phyloP scores from a whole-genome alignment of 306 rosid genomes.

The Prunus kanzakura region DNA sequence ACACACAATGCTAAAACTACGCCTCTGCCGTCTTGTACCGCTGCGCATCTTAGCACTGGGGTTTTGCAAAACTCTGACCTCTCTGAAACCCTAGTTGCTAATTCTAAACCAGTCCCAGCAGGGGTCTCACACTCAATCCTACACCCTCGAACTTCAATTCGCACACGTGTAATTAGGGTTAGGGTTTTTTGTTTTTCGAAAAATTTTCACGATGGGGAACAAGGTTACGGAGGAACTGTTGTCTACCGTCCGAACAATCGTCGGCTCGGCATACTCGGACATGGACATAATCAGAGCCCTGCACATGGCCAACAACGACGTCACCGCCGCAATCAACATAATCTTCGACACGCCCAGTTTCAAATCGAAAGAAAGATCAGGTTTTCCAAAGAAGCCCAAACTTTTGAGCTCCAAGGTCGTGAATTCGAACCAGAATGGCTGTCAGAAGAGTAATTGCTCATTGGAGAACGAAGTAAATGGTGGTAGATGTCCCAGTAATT shows the following conservation, averaged over 20 bases:
- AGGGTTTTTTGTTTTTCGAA: slow-evolving; percentile 39
- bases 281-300: slow-evolving; percentile 93
- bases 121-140: too few species aligned
- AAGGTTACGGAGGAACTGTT: slow-evolving; percentile 61
- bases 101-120: not conserved
- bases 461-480: slow-evolving; percentile 14
- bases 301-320: slow-evolving; percentile 83
- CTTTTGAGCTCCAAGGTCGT: slow-evolving; percentile 20
- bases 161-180: slow-evolving; percentile 7
- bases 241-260: slow-evolving; percentile 75
- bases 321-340: slow-evolving; percentile 86
- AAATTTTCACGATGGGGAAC: slow-evolving; percentile 49
- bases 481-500: slow-evolving; percentile 15
- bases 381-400: slow-evolving; percentile 14
- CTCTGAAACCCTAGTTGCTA: not conserved
- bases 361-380: slow-evolving; percentile 30
- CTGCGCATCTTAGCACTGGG: not conserved
- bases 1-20: not conserved
- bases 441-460: slow-evolving; percentile 5
- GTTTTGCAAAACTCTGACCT: not conserved
- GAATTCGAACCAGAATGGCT: slow-evolving; percentile 15
- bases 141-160: not conserved
- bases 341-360: slow-evolving; percentile 57
- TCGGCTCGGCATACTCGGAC: slow-evolving; percentile 67
- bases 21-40: not conserved